Evolutionary conservation across 2,329 filamentous ascomycete genomes (phyloP).

Genomic region (Fusarium penzigii): DNA sequence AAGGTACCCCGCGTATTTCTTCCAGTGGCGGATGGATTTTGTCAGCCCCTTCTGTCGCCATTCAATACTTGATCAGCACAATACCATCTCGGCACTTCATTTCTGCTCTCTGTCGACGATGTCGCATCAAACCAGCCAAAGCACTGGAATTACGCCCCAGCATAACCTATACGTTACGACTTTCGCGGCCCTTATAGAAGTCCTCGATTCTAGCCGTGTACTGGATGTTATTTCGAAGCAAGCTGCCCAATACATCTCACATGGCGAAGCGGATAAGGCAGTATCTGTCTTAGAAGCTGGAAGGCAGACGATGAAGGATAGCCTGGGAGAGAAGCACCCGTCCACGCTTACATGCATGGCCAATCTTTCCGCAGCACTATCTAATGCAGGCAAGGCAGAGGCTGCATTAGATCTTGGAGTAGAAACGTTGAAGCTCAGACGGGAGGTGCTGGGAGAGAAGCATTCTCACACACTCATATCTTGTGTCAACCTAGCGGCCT

Average conservation of each 20-base stretch:
- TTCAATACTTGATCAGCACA: too few relatives aligned
- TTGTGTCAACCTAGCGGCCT: background rate
- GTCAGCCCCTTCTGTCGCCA: too few relatives aligned
- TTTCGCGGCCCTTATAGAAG: too few relatives aligned
- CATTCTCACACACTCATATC: background rate
- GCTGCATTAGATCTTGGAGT: background rate
- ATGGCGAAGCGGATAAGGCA: background rate
- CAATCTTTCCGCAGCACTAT: background rate
- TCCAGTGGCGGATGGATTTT: too few relatives aligned
- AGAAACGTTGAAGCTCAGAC: background rate
- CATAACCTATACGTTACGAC: too few relatives aligned
- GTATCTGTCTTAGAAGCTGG: background rate
- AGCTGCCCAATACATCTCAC: background rate
- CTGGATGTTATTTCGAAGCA: too few relatives aligned
- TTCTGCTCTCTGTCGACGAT: too few relatives aligned
- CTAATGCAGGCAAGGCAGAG: background rate
- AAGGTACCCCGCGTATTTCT: too few relatives aligned
- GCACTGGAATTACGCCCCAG: too few relatives aligned
- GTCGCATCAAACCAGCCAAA: too few relatives aligned
- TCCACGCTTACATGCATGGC: background rate
- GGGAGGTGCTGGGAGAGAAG: background rate
- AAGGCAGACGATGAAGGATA: background rate
- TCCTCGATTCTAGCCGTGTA: too few relatives aligned
- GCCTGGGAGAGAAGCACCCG: background rate
- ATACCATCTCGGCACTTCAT: too few relatives aligned